Percentiles rank a stretch among this genome's conserved stretches.
Evolutionary conservation across 305 asterid species (phyloP).

Genomic region (Fraxinus xanthoxyloides): DNA sequence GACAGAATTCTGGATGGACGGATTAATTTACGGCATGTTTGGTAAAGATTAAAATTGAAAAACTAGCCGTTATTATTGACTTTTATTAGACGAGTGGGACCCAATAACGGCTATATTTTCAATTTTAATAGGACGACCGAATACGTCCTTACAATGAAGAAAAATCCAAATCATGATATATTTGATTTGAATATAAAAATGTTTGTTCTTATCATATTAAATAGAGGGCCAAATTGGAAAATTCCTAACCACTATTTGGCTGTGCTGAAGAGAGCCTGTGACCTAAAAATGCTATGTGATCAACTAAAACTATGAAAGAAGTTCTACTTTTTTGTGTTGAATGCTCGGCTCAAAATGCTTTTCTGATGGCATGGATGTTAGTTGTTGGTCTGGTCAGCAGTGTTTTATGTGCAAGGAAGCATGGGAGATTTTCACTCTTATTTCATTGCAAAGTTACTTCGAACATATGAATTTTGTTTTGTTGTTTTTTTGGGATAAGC

Average conservation of each 20-base stretch:
- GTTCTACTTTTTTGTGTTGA: neutral
- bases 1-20: too few species aligned
- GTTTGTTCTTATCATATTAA: neutral
- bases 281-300: neutral
- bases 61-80: too few species aligned
- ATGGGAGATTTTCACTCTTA: neutral
- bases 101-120: too few species aligned
- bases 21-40: too few species aligned
- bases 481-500: neutral
- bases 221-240: neutral
- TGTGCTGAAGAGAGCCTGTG: neutral
- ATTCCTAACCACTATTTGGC: neutral
- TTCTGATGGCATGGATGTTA: neutral
- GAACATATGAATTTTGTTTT: neutral
- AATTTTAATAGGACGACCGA: too few species aligned
- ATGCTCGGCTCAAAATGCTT: neutral
- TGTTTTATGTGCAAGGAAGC: neutral
- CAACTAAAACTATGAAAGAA: neutral
- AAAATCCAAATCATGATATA: neutral
- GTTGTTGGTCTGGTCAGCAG: neutral
- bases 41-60: too few species aligned
- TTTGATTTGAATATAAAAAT: neutral
- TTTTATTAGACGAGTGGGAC: too few species aligned
- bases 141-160: neutral
- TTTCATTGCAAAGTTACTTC: neutral